These are phyloP conservation scores for Candida michaelii DNA, from an alignment of 805 yeast species.

Conservation along the genomic window DNA sequence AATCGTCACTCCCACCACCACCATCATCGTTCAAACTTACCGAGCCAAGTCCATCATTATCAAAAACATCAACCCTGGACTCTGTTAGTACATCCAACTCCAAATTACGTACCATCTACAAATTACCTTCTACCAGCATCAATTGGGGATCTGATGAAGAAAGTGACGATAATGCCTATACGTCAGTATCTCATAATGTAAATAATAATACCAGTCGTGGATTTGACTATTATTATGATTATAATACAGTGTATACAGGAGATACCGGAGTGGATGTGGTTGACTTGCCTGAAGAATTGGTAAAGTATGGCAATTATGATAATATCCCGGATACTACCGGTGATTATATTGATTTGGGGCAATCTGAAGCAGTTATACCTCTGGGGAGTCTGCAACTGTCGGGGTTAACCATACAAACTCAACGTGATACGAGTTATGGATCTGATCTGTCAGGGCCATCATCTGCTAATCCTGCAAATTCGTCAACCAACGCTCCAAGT, in stretches of 20 bases:
- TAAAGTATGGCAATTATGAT: conserved; percentile 40
- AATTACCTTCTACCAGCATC: conserved; percentile 82
- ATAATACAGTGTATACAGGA: conserved; percentile 71
- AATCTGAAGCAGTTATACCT: not conserved
- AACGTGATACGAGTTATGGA: not conserved
- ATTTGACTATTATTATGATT: conserved; percentile 75
- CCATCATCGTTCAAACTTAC: conserved; percentile 6
- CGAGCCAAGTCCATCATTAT: conserved; percentile 10
- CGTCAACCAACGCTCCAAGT: no score
- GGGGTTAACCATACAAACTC: not conserved
- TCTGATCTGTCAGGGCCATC: not conserved
- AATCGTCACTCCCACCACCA: conserved; percentile 28
- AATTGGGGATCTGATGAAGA: conserved; percentile 70
- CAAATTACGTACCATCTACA: conserved; percentile 61
- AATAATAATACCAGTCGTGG: conserved; percentile 63
- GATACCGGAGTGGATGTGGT: conserved; percentile 43
- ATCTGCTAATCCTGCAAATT: no score
- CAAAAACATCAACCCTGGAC: conserved; percentile 26
- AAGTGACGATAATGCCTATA: conserved; percentile 53
- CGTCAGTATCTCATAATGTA: conserved; percentile 67
- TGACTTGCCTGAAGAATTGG: conserved; percentile 48
- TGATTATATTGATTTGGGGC: conserved; percentile 2
- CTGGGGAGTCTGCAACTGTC: no score
- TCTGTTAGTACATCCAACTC: conserved; percentile 30
- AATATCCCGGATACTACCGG: conserved; percentile 1